Base-by-base conservation (phyloP, 495 filamentous ascomycete species). In the Apodospora peruviana region DNA sequence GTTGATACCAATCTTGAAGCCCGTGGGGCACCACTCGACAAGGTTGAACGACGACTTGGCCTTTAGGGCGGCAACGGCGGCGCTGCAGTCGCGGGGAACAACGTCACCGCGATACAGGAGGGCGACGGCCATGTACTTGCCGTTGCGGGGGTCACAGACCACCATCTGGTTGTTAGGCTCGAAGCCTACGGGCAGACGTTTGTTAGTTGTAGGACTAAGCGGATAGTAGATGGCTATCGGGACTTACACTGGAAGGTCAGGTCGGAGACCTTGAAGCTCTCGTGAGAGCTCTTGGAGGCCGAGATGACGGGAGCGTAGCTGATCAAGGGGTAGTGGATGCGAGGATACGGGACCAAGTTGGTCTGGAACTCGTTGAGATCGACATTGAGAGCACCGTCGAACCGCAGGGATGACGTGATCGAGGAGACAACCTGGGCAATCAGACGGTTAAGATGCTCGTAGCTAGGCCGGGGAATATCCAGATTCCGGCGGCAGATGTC, bases 121-220 rank as follows among this genome's bases (percentile, higher is more conserved):
- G 53, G 87, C 87, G 23, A 91, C 87, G 42, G 89, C 89, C 89
- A 95, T 95, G 77, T 93, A 95, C 73, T 94, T 94, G 64, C 89
- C 89, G 47, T 91, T 88, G 57, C 86, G 85, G 47, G 89, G 89
- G 59, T 95, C 87, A 64, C 89, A 95, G 61, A 91, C 88, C 20
- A 95, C 89, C 89, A 95, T 95, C 75, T 95, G 89, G 77, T 95
- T 95, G 78, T 90, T 87, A 43, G 89, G 89, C 73, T 95, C 89
- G 64, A 91, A 91, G 70, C 87, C 82, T 82, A 52, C 43, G 37
- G 34, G 29, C 7, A 11, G 36, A 32, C 7, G 1, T 1, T 41
- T 24, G 39, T 27, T 47, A 12, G 51, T 42, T 36, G 46, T 22
- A 48, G 22, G 29, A 23, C 22, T 21, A 9, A 37, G 45, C 18